These are phyloP conservation scores for Hypoxylon sp. DNA, from an alignment of 2,329 filamentous ascomycete species.

Conservation along the genomic window DNA sequence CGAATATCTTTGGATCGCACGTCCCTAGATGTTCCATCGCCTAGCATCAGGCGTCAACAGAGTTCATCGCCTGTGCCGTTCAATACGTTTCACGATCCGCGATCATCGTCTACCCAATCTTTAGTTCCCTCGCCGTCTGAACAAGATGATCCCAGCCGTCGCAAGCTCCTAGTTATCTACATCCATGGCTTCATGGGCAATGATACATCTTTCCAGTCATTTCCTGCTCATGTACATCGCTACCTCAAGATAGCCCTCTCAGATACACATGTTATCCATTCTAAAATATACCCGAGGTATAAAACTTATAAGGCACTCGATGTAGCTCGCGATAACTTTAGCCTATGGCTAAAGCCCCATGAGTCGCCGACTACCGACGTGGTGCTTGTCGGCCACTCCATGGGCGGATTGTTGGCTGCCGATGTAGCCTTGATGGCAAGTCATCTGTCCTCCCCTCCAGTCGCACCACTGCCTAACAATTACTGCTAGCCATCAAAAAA, in stretches of 20 bases:
- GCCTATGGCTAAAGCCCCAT: conserved; percentile 84
- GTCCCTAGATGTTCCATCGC: conserved; percentile 27
- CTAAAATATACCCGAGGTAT: conserved; percentile 87
- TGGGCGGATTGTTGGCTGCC: conserved; percentile 87
- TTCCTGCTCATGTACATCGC: conserved; percentile 88
- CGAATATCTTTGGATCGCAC: conserved; percentile 18
- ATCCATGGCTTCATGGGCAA: conserved; percentile 94
- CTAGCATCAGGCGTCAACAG: conserved; percentile 5
- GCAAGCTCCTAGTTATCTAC: conserved; percentile 81
- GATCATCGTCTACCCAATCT: conserved; percentile 64
- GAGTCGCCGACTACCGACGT: conserved; percentile 82
- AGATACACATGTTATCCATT: conserved; percentile 85
- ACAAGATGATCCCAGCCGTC: conserved; percentile 56
- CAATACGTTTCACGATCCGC: conserved; percentile 58
- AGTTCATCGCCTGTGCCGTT: conserved; percentile 40
- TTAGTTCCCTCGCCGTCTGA: conserved; percentile 52
- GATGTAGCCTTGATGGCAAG: conserved; percentile 79
- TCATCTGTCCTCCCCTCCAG: conserved; percentile 42
- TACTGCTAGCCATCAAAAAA: conserved; percentile 46
- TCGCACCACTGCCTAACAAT: conserved; percentile 32
- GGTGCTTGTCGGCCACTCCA: conserved; percentile 87
- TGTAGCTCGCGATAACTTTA: conserved; percentile 86
- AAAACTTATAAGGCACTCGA: conserved; percentile 80
- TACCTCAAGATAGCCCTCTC: conserved; percentile 76
- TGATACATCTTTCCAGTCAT: conserved; percentile 87